Evolutionary conservation across 2,329 filamentous ascomycete genomes (phyloP).

Genomic region (Colletotrichum plurivorum): DNA sequence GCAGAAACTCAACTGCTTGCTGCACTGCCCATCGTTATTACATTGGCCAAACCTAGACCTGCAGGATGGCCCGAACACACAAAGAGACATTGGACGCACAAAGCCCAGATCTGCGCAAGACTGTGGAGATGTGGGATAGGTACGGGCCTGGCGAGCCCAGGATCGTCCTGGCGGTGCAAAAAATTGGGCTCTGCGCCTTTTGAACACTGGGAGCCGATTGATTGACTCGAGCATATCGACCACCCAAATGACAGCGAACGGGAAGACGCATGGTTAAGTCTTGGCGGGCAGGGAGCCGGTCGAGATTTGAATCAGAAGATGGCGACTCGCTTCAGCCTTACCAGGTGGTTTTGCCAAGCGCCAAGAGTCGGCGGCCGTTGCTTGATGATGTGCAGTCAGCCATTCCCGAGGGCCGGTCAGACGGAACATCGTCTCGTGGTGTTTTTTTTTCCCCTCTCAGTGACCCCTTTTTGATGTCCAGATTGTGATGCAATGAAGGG

Average conservation of each 20-base stretch:
- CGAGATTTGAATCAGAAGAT: neutral
- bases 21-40: too few relatives aligned
- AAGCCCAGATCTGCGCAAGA: too few relatives aligned
- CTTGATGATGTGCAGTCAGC: neutral
- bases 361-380: neutral
- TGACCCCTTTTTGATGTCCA: too few relatives aligned
- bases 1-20: too few relatives aligned
- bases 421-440: too few relatives aligned
- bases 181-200: neutral
- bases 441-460: too few relatives aligned
- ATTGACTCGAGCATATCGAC: neutral
- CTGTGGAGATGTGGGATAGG: too few relatives aligned
- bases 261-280: slow-evolving; percentile 20
- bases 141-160: neutral
- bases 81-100: too few relatives aligned
- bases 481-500: neutral
- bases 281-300: neutral
- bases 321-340: neutral
- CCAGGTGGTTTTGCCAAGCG: neutral
- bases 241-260: neutral
- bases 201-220: neutral
- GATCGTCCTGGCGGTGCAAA: neutral
- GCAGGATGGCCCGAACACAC: too few relatives aligned
- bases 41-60: too few relatives aligned
- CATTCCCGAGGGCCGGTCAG: too few relatives aligned